Evolutionary conservation across 202 grass and related monocot genomes (phyloP).

Genomic region (Bolboschoenoplectus hybrid): DNA sequence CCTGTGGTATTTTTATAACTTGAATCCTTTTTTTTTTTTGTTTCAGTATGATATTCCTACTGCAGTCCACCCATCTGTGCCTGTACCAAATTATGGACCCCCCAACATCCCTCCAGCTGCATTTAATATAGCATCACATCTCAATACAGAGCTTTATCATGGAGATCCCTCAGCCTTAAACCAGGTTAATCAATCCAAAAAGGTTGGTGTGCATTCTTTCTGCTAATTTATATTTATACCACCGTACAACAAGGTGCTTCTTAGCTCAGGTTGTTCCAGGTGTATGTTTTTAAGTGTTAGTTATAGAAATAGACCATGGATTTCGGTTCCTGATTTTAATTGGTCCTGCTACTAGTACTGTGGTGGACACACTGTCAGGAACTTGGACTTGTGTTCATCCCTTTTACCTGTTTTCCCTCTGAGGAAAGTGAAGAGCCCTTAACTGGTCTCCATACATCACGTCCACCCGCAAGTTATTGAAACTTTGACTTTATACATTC

Average conservation of each 20-base stretch:
- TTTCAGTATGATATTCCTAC: slow-evolving; percentile 65
- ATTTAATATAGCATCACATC: neutral
- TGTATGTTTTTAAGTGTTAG: slow-evolving; percentile 6
- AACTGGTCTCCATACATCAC: neutral
- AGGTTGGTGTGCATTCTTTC: slow-evolving; percentile 49
- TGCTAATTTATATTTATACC: neutral
- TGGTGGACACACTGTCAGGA: neutral
- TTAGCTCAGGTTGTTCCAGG: slow-evolving; percentile 32
- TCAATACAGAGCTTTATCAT: slow-evolving; percentile 53
- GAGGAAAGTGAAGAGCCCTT: neutral
- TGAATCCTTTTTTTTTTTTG: slow-evolving; percentile 39
- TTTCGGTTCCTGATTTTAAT: neutral
- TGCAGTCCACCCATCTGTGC: slow-evolving; percentile 52
- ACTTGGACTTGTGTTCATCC: slow-evolving; percentile 16
- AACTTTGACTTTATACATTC: slow-evolving; percentile 12
- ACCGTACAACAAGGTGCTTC: neutral
- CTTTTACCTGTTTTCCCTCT: slow-evolving; percentile 34
- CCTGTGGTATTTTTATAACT: neutral
- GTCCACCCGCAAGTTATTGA: neutral
- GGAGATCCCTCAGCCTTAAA: slow-evolving; percentile 55
- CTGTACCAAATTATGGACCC: slow-evolving; percentile 54
- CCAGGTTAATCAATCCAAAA: slow-evolving; percentile 80
- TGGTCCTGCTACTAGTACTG: neutral
- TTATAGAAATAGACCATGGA: slow-evolving; percentile 10
- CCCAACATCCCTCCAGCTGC: slow-evolving; percentile 58